Evolutionary conservation across 2,329 filamentous ascomycete species (phyloP), one percentile per base, ranked within the genome.

Genomic region (Aurifilum marmelostoma): DNA sequence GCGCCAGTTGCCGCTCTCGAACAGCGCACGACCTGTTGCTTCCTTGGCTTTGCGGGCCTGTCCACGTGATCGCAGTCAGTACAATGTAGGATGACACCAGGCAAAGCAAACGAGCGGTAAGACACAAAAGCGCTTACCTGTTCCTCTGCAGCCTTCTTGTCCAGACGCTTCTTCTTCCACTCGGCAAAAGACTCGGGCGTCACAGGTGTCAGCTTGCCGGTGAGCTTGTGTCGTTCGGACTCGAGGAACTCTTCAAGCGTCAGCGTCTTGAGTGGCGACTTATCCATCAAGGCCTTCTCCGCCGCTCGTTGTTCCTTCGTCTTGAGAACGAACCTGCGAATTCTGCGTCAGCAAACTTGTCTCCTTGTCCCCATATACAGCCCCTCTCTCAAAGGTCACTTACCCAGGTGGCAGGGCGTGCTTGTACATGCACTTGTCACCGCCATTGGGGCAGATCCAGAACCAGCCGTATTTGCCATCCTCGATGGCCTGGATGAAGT

Each of bases 391-490:
- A 8, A 34, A 8, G 34, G 34, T 34, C 4, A 88, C 92, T 77
- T 88, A 97, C 92, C 96, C 96, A 77, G 94, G 92, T 75, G 97
- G 96, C 75, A 99, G 86, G 76, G 92, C 94, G 80, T 99, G 96
- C 82, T 92, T 94, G 79, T 99, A 99, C 91, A 96, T 98, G 91
- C 96, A 99, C 81, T 97, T 93, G 78, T 99, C 92, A 72, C 92
- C 95, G 73, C 94, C 94, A 77, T 98, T 98, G 61, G 96, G 96
- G 87, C 96, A 99, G 70, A 89, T 86, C 96, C 96, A 99, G 83
- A 99, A 98, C 96, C 96, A 99, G 72, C 96, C 96, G 76, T 99
- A 99, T 82, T 98, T 99, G 76, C 94, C 92, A 78, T 99, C 96
- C 82, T 99, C 96, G 72, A 99, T 96, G 34, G 96, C 96, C 74